Conservation (phyloP, 2,329 filamentous ascomycete genomes). For the Gyromitra esculenta region DNA sequence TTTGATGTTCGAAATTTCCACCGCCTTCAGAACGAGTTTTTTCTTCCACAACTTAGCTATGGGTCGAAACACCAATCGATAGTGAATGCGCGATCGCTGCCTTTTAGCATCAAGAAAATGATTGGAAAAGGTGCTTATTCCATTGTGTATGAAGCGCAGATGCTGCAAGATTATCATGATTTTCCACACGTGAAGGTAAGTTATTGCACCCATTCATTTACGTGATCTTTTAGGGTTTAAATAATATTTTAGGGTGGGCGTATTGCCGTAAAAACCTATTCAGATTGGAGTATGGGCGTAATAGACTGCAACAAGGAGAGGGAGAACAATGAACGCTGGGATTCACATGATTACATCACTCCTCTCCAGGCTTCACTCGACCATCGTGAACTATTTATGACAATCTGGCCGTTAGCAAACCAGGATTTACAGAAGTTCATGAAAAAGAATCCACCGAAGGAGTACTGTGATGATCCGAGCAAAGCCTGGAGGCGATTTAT, state of each 20-base stretch:
- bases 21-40: constrained; percentile 6
- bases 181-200: constrained; percentile 27
- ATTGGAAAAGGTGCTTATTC: constrained; percentile 29
- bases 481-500: constrained; percentile 21
- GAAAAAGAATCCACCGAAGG: constrained; percentile 4
- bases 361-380: constrained; percentile 16
- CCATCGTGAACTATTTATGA: constrained; percentile 13
- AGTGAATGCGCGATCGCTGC: not conserved
- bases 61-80: not conserved
- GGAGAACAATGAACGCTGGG: constrained; percentile 3
- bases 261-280: constrained; percentile 28
- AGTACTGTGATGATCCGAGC: constrained; percentile 6
- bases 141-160: constrained; percentile 22
- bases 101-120: constrained; percentile 12
- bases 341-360: constrained; percentile 16
- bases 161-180: constrained; percentile 24
- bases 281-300: not conserved
- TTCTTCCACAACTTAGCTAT: constrained; percentile 7
- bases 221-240: not conserved
- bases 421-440: constrained; percentile 4
- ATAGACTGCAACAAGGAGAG: constrained; percentile 30
- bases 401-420: constrained; percentile 35
- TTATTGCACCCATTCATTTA: not conserved
- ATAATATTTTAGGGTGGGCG: constrained; percentile 9
- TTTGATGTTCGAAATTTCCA: not conserved